Conservation (phyloP, 495 filamentous ascomycete species). For the Xylaria venustula region DNA sequence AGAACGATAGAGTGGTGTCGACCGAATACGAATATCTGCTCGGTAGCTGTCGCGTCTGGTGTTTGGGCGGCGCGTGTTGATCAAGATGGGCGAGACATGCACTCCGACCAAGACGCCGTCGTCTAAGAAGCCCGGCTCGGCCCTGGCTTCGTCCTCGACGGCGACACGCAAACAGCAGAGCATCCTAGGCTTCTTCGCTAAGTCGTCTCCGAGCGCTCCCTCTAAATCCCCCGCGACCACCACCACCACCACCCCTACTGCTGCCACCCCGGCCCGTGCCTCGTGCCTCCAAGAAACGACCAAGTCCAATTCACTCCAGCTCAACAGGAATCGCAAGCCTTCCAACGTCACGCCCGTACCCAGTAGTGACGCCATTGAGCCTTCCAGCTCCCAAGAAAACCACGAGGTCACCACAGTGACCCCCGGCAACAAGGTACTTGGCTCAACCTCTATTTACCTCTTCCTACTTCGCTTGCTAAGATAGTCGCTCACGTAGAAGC, state of each 20-base stretch:
- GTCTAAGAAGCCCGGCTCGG: constrained; percentile 38
- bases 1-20: neutral
- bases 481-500: constrained; percentile 23
- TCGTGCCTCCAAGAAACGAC: constrained; percentile 46
- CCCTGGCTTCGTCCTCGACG: constrained; percentile 17
- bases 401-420: constrained; percentile 32
- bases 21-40: neutral
- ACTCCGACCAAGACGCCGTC: constrained; percentile 46
- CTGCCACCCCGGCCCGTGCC: constrained; percentile 19
- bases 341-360: constrained; percentile 69
- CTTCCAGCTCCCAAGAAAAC: constrained; percentile 58
- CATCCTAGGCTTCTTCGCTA: constrained; percentile 86
- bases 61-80: neutral
- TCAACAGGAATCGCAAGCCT: constrained; percentile 31
- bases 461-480: constrained; percentile 37
- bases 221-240: constrained; percentile 15
- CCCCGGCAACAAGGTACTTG: constrained; percentile 38
- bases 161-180: constrained; percentile 67
- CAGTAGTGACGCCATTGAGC: constrained; percentile 68
- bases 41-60: neutral
- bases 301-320: constrained; percentile 41
- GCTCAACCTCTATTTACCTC: constrained; percentile 36
- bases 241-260: constrained; percentile 19
- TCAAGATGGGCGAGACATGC: constrained; percentile 31
- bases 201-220: constrained; percentile 34